Conservation (phyloP, 2,329 filamentous ascomycete species). For the Colletotrichum graminicola region DNA sequence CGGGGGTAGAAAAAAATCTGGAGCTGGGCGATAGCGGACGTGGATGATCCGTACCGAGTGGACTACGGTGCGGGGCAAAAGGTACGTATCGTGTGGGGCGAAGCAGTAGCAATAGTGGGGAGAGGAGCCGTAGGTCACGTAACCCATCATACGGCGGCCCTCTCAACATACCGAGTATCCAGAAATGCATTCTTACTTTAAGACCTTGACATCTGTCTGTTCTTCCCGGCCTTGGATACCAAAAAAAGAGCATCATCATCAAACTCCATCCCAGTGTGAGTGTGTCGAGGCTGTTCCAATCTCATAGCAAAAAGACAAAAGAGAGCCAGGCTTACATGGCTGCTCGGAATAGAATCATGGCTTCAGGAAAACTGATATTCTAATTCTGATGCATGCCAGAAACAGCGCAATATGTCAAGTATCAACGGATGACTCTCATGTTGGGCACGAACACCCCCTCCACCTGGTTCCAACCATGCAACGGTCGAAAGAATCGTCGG, state of each 20-base stretch:
- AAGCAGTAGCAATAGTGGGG: too few species aligned
- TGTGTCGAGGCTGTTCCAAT: background rate
- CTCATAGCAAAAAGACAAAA: too few species aligned
- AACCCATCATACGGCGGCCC: too few species aligned
- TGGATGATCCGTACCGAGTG: slow-evolving; percentile 31
- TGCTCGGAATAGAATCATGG: background rate
- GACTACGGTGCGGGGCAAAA: background rate
- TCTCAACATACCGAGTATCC: too few species aligned
- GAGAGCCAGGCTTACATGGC: background rate
- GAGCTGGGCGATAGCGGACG: slow-evolving; percentile 28
- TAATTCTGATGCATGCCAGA: too few species aligned
- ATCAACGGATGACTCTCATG: background rate
- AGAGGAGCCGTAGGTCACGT: too few species aligned
- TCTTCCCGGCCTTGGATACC: background rate
- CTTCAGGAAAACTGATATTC: background rate
- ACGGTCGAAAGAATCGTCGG: background rate
- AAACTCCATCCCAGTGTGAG: background rate
- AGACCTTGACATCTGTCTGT: background rate
- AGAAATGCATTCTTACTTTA: too few species aligned
- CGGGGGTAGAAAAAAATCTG: slow-evolving; percentile 25
- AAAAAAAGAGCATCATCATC: background rate
- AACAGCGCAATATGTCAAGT: background rate
- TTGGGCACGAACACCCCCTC: background rate
- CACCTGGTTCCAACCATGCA: background rate
- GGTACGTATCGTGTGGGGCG: too few species aligned